phyloP scores from a whole-genome alignment of 23 red algal genomes.

The Chondrus crispus region DNA sequence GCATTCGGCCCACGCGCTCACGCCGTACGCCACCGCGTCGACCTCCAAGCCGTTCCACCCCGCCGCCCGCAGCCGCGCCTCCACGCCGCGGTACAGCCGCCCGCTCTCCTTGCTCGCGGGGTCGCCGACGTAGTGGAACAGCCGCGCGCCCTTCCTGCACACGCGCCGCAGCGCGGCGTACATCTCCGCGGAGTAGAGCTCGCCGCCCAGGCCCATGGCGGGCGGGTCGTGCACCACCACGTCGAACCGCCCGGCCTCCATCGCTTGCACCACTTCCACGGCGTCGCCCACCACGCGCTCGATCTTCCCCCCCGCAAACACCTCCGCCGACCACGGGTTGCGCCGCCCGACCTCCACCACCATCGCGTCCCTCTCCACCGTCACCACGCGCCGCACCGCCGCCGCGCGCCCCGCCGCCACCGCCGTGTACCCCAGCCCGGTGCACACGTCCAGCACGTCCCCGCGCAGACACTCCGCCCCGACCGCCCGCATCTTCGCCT shows the following conservation, averaged over 20 bases:
- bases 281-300: conserved; percentile 13
- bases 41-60: conserved; percentile 23
- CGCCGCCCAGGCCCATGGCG: conserved; percentile 37
- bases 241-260: conserved; percentile 43
- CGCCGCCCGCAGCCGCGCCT: conserved; percentile 17
- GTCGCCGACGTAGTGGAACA: conserved; percentile 78
- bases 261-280: not conserved
- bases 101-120: conserved; percentile 61
- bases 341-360: conserved; percentile 21
- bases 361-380: conserved; percentile 59
- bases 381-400: conserved; percentile 2
- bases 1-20: too few relatives aligned
- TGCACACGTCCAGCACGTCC: conserved; percentile 66
- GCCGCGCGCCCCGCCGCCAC: conserved; percentile 17
- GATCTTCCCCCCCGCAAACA: not conserved
- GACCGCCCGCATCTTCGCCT: conserved; percentile 27
- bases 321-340: conserved; percentile 57
- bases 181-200: conserved; percentile 56
- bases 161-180: conserved; percentile 41
- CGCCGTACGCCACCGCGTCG: conserved; percentile 22
- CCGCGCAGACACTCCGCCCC: not conserved
- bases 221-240: conserved; percentile 75
- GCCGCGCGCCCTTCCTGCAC: not conserved
- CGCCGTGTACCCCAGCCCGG: conserved; percentile 74
- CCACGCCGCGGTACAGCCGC: conserved; percentile 45